Conservation (phyloP, 2,329 filamentous ascomycete genomes). For the Hypoxylon sp. region DNA sequence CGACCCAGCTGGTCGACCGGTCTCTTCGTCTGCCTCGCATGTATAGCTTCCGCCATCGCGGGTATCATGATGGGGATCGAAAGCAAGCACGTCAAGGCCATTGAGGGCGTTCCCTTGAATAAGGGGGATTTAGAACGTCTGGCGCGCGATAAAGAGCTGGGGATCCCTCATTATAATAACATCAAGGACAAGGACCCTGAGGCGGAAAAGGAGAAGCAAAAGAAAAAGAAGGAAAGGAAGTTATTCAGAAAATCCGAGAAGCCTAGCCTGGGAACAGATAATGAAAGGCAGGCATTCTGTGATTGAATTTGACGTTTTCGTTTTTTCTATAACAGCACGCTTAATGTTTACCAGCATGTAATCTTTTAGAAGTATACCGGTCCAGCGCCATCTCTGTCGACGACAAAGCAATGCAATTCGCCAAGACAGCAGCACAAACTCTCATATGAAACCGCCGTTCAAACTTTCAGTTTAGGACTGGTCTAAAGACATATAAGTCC, state of each 20-base stretch:
- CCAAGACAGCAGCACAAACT: not conserved
- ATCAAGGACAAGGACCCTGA: slow-evolving; percentile 64
- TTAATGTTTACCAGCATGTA: slow-evolving; percentile 19
- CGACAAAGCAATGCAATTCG: not conserved
- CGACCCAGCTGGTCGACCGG: slow-evolving; percentile 85
- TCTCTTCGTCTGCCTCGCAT: slow-evolving; percentile 80
- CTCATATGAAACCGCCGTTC: too few relatives aligned
- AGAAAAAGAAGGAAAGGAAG: slow-evolving; percentile 48
- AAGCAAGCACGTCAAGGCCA: slow-evolving; percentile 75
- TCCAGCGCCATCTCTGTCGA: slow-evolving; percentile 4
- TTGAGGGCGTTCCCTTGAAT: slow-evolving; percentile 76
- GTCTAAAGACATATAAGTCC: too few relatives aligned
- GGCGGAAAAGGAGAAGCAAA: slow-evolving; percentile 55
- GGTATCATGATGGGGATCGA: slow-evolving; percentile 79
- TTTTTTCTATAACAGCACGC: slow-evolving; percentile 22
- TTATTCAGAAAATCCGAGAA: slow-evolving; percentile 40
- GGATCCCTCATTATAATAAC: slow-evolving; percentile 70
- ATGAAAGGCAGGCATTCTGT: slow-evolving; percentile 35
- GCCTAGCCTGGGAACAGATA: slow-evolving; percentile 24
- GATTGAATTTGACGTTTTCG: slow-evolving; percentile 33
- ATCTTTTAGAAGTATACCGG: slow-evolving; percentile 7
- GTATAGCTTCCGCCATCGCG: slow-evolving; percentile 73
- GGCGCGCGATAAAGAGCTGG: slow-evolving; percentile 63
- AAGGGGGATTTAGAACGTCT: slow-evolving; percentile 65
- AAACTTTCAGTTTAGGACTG: not conserved